These are phyloP conservation scores for Syzygium grande DNA, from an alignment of 345 rosid species.

Conservation along the genomic window DNA sequence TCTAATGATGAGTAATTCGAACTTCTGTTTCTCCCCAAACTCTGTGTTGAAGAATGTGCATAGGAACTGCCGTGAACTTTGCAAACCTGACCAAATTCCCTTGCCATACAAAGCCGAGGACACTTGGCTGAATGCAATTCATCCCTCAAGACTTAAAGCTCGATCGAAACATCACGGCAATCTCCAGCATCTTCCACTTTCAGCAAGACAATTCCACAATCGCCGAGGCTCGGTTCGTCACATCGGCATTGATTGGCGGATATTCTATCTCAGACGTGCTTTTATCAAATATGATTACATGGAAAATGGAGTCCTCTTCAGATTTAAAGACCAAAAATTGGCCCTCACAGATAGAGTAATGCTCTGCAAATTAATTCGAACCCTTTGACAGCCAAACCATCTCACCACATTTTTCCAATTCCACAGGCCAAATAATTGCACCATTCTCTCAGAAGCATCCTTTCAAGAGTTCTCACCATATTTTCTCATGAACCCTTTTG, in stretches of 20 bases:
- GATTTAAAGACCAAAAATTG: not conserved
- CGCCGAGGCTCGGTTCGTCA: not conserved
- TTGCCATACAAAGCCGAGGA: no score
- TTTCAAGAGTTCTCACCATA: not conserved
- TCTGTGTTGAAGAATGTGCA: no score
- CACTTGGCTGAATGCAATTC: no score
- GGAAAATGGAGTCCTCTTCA: not conserved
- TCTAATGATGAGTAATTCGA: no score
- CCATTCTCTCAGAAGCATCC: not conserved
- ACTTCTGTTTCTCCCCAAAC: no score
- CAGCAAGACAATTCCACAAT: not conserved
- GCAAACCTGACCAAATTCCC: no score
- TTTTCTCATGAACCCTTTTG: not conserved
- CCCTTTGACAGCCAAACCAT: not conserved
- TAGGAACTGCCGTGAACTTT: no score
- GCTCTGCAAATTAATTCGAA: no score
- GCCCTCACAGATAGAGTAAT: not conserved
- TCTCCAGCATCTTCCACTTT: no score
- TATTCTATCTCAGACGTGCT: fast-evolving
- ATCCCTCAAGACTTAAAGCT: no score
- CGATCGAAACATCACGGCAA: no score
- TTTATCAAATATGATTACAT: not conserved
- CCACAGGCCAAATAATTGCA: not conserved
- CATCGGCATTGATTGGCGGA: fast-evolving
- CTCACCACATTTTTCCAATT: not conserved